Evolutionary conservation across 2,329 filamentous ascomycete genomes (phyloP).

Genomic region (Orbilia quercus): DNA sequence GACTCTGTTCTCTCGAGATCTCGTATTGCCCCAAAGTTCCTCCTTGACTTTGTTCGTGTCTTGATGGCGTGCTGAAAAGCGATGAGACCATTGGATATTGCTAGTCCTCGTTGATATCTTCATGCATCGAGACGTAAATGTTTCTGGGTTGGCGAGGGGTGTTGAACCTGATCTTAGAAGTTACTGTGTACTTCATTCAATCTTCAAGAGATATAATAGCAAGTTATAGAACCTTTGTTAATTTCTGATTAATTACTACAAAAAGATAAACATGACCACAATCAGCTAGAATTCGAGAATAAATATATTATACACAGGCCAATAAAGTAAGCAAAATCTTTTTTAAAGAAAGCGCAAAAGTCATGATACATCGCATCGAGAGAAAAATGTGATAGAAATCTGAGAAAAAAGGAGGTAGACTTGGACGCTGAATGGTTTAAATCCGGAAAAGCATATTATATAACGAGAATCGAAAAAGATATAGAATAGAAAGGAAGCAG

Average conservation of each 20-base stretch:
- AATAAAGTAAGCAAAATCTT: constrained; percentile 12
- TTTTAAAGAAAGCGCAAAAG: constrained; percentile 14
- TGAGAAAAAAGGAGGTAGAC: constrained; percentile 1
- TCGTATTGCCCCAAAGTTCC: no score
- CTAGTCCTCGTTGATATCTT: no score
- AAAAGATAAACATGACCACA: constrained; percentile 29
- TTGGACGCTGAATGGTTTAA: not conserved
- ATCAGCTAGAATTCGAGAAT: constrained; percentile 18
- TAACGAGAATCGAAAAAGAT: constrained; percentile 7
- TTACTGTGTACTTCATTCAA: constrained; percentile 2
- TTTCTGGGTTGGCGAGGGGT: no score
- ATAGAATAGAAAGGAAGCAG: constrained; percentile 1
- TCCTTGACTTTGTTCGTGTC: no score
- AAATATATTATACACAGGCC: constrained; percentile 40
- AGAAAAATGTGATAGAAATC: not conserved
- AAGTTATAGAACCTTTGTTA: constrained; percentile 15
- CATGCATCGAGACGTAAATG: no score
- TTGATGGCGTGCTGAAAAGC: no score
- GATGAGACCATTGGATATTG: no score
- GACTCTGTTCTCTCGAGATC: no score
- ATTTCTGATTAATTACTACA: constrained; percentile 13
- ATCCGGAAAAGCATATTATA: constrained; percentile 18
- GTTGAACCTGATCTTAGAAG: no score
- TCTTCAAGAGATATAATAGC: no score
- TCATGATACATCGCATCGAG: constrained; percentile 34